These are phyloP conservation scores for Rubus parviflorus DNA, from an alignment of 306 rosid species.

Conservation along the genomic window DNA sequence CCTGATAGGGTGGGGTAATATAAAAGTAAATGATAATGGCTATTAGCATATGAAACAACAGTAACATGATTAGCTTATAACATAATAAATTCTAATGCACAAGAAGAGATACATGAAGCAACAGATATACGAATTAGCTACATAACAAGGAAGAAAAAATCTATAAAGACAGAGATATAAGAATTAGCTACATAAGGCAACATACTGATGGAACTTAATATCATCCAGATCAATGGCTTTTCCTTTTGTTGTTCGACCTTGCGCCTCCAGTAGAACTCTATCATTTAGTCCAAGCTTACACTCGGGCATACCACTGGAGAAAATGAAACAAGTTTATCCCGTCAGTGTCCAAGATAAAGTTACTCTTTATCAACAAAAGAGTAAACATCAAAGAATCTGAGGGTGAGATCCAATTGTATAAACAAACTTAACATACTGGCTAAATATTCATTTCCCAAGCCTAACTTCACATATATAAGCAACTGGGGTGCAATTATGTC, in stretches of 20 bases:
- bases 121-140: neutral
- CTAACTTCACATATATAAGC: neutral
- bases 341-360: neutral
- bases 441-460: neutral
- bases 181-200: conserved; percentile 17
- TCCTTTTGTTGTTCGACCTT: conserved; percentile 77
- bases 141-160: neutral
- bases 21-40: neutral
- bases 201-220: conserved; percentile 90
- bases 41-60: neutral
- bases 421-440: neutral
- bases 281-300: conserved; percentile 87
- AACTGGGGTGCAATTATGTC: neutral
- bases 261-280: conserved; percentile 76
- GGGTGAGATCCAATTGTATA: neutral
- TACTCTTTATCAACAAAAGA: neutral
- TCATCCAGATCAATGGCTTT: conserved; percentile 89
- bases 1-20: conserved; percentile 41
- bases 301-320: conserved; percentile 86
- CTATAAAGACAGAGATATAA: neutral
- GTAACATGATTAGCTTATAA: neutral
- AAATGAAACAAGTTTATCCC: conserved; percentile 22
- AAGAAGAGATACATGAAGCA: neutral
- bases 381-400: neutral
- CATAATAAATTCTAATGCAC: neutral